Base-by-base conservation (phyloP, 2,329 filamentous ascomycete genomes). In the Epichloe sp. region DNA sequence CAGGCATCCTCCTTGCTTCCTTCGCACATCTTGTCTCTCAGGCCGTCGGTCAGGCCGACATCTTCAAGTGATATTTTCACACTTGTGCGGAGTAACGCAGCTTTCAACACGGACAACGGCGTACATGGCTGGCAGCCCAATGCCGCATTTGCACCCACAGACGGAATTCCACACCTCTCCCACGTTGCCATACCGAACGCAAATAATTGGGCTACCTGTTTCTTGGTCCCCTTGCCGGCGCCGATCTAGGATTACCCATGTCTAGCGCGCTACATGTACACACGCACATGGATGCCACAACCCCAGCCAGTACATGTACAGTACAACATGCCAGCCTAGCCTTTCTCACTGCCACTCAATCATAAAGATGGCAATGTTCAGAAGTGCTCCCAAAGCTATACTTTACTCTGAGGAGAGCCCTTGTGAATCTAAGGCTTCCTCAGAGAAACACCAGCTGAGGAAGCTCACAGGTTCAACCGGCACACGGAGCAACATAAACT, bases 161-260 rank as follows among this genome's bases (percentile, higher is more conserved):
- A 21, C 45, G 23, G 23, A 23, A 23, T 26, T 7, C 47, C 40
- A 43, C 47, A 34, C 23, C 37, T 42, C 11, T 42, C 11, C 26
- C 46, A 43, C 38, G 40, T 36, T 48, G 47, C 47, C 45, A 19
- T 40, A 19, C 15, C 37, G 45, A 23, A 10, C n/a, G 12, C 23
- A 26, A 40, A 47, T 41, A 17, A 26, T 41, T 31, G 21, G 45
- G 35, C 36, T 26, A 6, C 31, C 36, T 40, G 45, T n/a, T 47
- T 10, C 36, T 19, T 47, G 21, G 45, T 5, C 36, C 54, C 54
- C 56, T 55, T 58, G 56, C 52, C 49, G 53, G 53, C 47, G 50
- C 52, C 55, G 56, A 59, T 57, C 60, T 53, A 54, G 60, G 61
- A 57, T 57, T 3, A 52, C 52, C 62, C 61, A 51, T 60, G 61